Conservation (phyloP, 306 rosid genomes). For the Lathyrus tuberosus region DNA sequence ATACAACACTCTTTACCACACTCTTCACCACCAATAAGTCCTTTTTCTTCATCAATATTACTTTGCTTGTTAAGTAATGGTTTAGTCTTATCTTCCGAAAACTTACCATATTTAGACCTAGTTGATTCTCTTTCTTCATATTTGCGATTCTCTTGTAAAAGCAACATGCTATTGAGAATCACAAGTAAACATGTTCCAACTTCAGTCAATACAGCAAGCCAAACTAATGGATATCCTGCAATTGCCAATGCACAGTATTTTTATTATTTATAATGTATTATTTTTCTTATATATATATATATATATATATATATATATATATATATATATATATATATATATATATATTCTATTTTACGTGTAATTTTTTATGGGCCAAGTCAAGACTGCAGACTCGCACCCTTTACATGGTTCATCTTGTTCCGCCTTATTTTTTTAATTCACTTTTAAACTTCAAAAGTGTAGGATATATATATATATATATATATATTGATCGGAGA, state of each 20-base stretch:
- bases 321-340: too few relatives aligned
- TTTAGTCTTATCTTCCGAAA: constrained; percentile 27
- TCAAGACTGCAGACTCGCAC: too few relatives aligned
- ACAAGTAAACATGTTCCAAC: constrained; percentile 85
- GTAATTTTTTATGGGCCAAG: too few relatives aligned
- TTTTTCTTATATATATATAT: too few relatives aligned
- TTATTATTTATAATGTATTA: too few relatives aligned
- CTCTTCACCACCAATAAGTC: neutral
- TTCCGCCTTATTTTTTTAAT: too few relatives aligned
- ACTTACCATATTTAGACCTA: constrained; percentile 28
- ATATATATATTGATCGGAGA: too few relatives aligned
- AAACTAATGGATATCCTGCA: constrained; percentile 84
- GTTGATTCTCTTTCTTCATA: constrained; percentile 14
- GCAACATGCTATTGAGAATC: constrained; percentile 81
- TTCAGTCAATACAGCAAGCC: constrained; percentile 95
- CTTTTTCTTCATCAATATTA: constrained; percentile 29
- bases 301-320: too few relatives aligned
- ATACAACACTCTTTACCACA: constrained; percentile 49
- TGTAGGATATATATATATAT: too few relatives aligned
- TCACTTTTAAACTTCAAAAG: too few relatives aligned
- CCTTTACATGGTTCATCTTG: too few relatives aligned
- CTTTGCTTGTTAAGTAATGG: constrained; percentile 38
- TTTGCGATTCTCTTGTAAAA: constrained; percentile 44
- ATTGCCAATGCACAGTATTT: constrained; percentile 48
- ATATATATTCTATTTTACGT: too few relatives aligned